Conservation (phyloP, 495 filamentous ascomycete species). For the Aspergillus asperescens region DNA sequence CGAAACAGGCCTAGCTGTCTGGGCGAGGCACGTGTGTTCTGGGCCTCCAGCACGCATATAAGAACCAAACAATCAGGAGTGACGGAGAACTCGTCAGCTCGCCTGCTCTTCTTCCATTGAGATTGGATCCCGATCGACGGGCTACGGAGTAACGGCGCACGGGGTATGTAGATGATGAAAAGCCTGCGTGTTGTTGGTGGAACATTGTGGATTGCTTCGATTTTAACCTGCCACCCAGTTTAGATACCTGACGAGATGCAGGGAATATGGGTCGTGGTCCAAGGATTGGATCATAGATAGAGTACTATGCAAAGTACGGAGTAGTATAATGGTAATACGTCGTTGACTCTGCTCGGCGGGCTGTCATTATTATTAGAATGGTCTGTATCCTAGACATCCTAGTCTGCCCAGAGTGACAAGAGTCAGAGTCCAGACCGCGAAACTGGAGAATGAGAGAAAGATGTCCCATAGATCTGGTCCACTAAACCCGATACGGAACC, state of each 20-base stretch:
- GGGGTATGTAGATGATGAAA: slow-evolving; percentile 1
- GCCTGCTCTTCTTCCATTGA: background rate
- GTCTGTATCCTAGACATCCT: no score
- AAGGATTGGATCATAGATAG: no score
- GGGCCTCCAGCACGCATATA: slow-evolving; percentile 4
- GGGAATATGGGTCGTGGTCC: no score
- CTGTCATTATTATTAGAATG: no score
- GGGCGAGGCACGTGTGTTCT: slow-evolving; percentile 13
- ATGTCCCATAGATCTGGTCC: background rate
- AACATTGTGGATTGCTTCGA: slow-evolving; percentile 1
- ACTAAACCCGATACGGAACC: background rate
- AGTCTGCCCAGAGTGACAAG: background rate
- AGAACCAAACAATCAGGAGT: background rate
- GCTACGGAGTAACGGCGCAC: background rate
- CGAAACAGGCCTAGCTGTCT: slow-evolving; percentile 6
- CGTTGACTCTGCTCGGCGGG: no score
- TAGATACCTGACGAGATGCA: no score
- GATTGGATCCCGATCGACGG: background rate
- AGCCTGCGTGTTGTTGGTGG: slow-evolving; percentile 7
- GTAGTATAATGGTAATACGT: no score
- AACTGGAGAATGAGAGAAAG: background rate
- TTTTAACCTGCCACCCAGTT: background rate
- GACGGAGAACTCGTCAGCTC: background rate
- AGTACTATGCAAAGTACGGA: no score
- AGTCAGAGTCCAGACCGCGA: slow-evolving; percentile 3